Percentiles rank a stretch among this genome's conserved stretches.
Evolutionary conservation across 257 asterid species (phyloP).

Genomic region (Leptodermis oblonga): DNA sequence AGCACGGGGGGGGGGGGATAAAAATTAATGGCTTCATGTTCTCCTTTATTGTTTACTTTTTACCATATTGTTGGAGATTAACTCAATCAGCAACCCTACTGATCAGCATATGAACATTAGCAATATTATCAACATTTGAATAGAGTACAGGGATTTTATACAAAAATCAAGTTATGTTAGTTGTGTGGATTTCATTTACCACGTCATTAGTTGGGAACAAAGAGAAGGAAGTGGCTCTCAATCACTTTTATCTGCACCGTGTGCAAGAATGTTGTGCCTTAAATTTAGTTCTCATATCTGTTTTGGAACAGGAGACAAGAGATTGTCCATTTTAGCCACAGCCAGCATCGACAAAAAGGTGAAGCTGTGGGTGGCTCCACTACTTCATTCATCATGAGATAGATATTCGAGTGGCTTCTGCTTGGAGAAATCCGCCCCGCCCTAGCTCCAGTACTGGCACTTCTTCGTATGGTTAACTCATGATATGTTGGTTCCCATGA

Average conservation of each 20-base stretch:
- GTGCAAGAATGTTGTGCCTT: not conserved
- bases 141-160: too few species aligned
- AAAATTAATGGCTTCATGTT: too few species aligned
- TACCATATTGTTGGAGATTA: not conserved
- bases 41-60: not conserved
- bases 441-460: not conserved
- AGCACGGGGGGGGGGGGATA: too few species aligned
- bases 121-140: too few species aligned
- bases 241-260: too few species aligned
- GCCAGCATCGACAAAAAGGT: too few species aligned
- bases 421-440: not conserved
- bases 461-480: not conserved
- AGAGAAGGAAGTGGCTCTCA: not conserved
- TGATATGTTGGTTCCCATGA: slow-evolving; percentile 2
- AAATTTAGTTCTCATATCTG: not conserved
- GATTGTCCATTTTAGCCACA: too few species aligned
- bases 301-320: slow-evolving; percentile 49
- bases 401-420: not conserved
- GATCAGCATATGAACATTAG: not conserved
- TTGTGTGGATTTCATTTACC: not conserved
- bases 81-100: not conserved
- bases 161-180: too few species aligned
- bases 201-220: not conserved
- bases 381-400: too few species aligned
- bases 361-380: too few species aligned